Evolutionary conservation across 352 stramenopile species (phyloP), one percentile per base, ranked within the genome.

Genomic region (Phytopythium mirpurense): DNA sequence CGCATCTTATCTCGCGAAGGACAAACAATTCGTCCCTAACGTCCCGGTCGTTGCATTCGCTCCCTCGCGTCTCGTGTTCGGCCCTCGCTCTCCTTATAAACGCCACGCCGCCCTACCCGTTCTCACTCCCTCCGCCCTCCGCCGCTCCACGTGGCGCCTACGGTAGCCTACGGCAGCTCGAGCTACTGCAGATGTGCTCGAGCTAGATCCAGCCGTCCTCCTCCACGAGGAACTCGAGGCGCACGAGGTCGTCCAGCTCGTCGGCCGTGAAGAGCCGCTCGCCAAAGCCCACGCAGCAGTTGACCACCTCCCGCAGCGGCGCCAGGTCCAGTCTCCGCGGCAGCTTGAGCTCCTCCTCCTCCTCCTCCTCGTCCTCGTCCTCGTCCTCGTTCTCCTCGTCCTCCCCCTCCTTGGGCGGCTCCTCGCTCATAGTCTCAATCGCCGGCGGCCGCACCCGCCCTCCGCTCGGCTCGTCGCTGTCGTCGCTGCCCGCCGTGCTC

Each of bases 201-300:
- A n/a, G n/a, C 44, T 86, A 90, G 51, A 90, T 88, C 80, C 80
- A 90, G 31, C 80, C 80, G 60, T 90, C 80, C 59, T 90, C 80
- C 58, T 90, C 80, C 2, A 89, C 78, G 51, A 90, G 74, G 57
- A 88, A 87, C 72, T 90, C 72, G 47, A 90, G 71, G 29, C 68
- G 78, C 41, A 87, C 76, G 46, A 90, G 63, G 45, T 90, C 74
- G 38, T 72, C 69, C 12, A 90, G 57, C 44, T 88, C 78, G 4
- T 77, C 62, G 12, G 56, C 60, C 16, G 59, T 64, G 54, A 88
- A 90, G 27, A 74, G 35, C 53, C 74, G 62, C 46, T 78, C 63
- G n/a, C 74, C 74, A 44, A 70, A 84, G 62, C 73, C 78, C 21
- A 84, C 67, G 51, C 76, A 90, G 50, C 61, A 72, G 62, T 90